Evolutionary conservation across 78 protist genomes (phyloP).

Genomic region (Dictyostelium purpureum): DNA sequence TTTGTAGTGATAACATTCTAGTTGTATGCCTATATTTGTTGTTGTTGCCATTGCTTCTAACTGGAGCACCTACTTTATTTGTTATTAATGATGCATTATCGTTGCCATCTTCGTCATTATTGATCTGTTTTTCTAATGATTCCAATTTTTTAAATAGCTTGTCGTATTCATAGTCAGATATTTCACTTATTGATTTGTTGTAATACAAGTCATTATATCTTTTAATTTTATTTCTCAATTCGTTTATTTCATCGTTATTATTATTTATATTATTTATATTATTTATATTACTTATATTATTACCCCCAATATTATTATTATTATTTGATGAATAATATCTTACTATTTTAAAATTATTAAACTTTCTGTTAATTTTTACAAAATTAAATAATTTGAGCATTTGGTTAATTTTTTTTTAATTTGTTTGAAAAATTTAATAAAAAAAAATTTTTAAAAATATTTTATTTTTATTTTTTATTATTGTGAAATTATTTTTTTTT

Average conservation of each 20-base stretch:
- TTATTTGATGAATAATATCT: background rate
- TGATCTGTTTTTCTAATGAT: background rate
- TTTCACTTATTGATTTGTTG: conserved; percentile 32
- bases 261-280: background rate
- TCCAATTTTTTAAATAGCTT: conserved; percentile 17
- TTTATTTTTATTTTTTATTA: too few relatives aligned
- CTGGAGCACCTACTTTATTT: conserved; percentile 4
- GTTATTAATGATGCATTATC: background rate
- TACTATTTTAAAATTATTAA: too few relatives aligned
- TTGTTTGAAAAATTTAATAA: too few relatives aligned
- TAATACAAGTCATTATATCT: conserved; percentile 57
- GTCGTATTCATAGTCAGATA: conserved; percentile 69
- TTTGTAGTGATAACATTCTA: conserved; percentile 70
- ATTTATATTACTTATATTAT: background rate
- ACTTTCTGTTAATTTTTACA: too few relatives aligned
- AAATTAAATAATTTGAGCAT: too few relatives aligned
- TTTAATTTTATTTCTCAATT: conserved; percentile 33
- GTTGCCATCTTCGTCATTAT: background rate
- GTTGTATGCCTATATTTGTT: conserved; percentile 16
- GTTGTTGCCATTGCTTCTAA: background rate
- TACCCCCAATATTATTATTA: background rate
- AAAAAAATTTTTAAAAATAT: too few relatives aligned
- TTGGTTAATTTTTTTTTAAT: too few relatives aligned
- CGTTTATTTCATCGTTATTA: background rate
- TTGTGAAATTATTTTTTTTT: background rate